Evolutionary conservation across 2,329 filamentous ascomycete species (phyloP), one percentile per base, ranked within the genome.

Genomic region (Aspergillus sp.): DNA sequence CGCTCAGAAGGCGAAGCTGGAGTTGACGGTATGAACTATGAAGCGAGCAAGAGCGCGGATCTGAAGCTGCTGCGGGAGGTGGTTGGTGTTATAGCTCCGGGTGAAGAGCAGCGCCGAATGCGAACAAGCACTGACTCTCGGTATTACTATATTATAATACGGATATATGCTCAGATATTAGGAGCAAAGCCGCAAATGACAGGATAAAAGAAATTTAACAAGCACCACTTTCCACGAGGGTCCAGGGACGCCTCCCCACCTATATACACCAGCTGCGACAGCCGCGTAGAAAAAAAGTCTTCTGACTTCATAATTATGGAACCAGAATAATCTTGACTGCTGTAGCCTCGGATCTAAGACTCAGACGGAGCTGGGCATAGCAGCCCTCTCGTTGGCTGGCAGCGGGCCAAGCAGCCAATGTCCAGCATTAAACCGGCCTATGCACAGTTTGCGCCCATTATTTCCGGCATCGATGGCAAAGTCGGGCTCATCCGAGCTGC

Each of bases 271-370:
- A 47, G 19, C 24, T n/a, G 7, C 43, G 23, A 24, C 23, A 24
- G 7, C 2, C 23, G 27, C 21, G 21, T 21, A 19, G 8, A 35
- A 27, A 41, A 54, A 54, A 55, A 55, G 17, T 37, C 15, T 48
- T 48, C 52, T 55, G 52, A 55, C 52, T 55, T 55, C 52, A 55
- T 55, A 48, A 55, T 55, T 48, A 48, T 55, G 52, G 44, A 55
- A 48, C 44, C 52, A 48, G 21, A 46, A 37, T n/a, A 55, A 54
- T 54, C 52, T 53, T 54, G 43, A 54, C 52, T 47, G 15, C 9
- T 27, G 41, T 46, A 52, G 52, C 14, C 27, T 54, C 43, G 52
- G 52, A 40, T 47, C 43, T 47, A 14, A 40, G 19, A 14, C 46
- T 35, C 46, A 48, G 43, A 40, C 52, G 41, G 52, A 21, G 15